A percentile compares a stretch with the other conserved stretches of the same genome.
These are phyloP conservation scores for Biancaea sappan DNA, from an alignment of 306 rosid species.

Conservation along the genomic window DNA sequence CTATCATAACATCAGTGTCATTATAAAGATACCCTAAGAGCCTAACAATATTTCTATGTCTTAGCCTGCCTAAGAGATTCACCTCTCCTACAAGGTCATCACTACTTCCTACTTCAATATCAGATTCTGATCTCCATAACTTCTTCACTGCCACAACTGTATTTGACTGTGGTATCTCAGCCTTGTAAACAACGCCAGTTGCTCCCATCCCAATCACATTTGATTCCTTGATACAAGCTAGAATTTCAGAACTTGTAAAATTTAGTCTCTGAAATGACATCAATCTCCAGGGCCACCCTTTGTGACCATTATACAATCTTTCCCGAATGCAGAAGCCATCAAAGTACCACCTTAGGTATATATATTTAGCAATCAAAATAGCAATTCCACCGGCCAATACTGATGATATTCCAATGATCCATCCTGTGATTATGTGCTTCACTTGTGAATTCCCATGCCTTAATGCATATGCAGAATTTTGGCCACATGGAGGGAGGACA, in stretches of 20 bases:
- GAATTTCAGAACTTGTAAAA: slow-evolving; percentile 73
- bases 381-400: slow-evolving; percentile 54
- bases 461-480: slow-evolving; percentile 44
- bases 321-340: slow-evolving; percentile 69
- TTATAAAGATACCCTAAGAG: slow-evolving; percentile 78
- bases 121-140: slow-evolving; percentile 77
- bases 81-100: slow-evolving; percentile 91
- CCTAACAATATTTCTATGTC: slow-evolving; percentile 93
- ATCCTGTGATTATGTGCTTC: slow-evolving; percentile 62
- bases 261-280: slow-evolving; percentile 89
- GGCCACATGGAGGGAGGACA: slow-evolving; percentile 71
- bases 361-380: slow-evolving; percentile 52
- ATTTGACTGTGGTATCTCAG: slow-evolving; percentile 74
- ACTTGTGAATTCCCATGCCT: slow-evolving; percentile 48
- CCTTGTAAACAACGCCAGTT: slow-evolving; percentile 84
- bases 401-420: slow-evolving; percentile 72
- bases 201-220: slow-evolving; percentile 94
- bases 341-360: slow-evolving; percentile 71
- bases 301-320: slow-evolving; percentile 62
- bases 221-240: slow-evolving; percentile 83
- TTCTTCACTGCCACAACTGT: slow-evolving; percentile 82
- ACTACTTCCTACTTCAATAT: slow-evolving; percentile 74
- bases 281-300: slow-evolving; percentile 98
- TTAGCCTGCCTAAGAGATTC: slow-evolving; percentile 77
- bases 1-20: slow-evolving; percentile 74